These are phyloP conservation scores for Metschnikowia rubicola DNA, from an alignment of 805 yeast genomes.

Conservation along the genomic window DNA sequence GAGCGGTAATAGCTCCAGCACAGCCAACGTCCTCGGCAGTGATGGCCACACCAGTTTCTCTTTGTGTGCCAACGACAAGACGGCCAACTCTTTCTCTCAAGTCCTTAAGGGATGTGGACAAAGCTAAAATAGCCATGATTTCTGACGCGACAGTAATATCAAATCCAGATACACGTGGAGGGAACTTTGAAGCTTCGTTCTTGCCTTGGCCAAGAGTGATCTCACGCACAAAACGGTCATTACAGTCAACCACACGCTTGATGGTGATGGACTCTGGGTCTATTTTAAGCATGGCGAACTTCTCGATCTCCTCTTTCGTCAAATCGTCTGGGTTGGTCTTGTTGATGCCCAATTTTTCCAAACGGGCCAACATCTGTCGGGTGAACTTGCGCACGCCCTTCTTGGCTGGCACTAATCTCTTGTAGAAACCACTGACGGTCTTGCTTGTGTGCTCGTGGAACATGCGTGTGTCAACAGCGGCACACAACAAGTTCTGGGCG, in stretches of 20 bases:
- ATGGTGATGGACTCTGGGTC: conserved; percentile 89
- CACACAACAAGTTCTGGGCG: conserved; percentile 90
- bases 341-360: conserved; percentile 74
- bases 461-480: conserved; percentile 95
- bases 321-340: conserved; percentile 79
- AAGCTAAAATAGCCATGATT: conserved; percentile 92
- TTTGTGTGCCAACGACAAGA: conserved; percentile 83
- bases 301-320: conserved; percentile 67
- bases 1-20: conserved; percentile 94
- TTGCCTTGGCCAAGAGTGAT: conserved; percentile 89
- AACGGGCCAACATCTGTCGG: conserved; percentile 71
- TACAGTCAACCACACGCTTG: conserved; percentile 91
- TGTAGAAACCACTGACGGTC: conserved; percentile 70
- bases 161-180: conserved; percentile 82
- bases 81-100: conserved; percentile 84
- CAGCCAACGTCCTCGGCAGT: conserved; percentile 94
- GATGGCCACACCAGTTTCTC: conserved; percentile 67
- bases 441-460: conserved; percentile 90
- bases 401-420: conserved; percentile 81
- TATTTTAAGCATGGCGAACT: conserved; percentile 80
- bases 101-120: conserved; percentile 73
- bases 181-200: conserved; percentile 76
- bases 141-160: conserved; percentile 96
- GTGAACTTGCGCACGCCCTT: conserved; percentile 80
- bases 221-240: conserved; percentile 87